Evolutionary conservation across 2,329 filamentous ascomycete genomes (phyloP).

Genomic region (Incumbomyces lentus): DNA sequence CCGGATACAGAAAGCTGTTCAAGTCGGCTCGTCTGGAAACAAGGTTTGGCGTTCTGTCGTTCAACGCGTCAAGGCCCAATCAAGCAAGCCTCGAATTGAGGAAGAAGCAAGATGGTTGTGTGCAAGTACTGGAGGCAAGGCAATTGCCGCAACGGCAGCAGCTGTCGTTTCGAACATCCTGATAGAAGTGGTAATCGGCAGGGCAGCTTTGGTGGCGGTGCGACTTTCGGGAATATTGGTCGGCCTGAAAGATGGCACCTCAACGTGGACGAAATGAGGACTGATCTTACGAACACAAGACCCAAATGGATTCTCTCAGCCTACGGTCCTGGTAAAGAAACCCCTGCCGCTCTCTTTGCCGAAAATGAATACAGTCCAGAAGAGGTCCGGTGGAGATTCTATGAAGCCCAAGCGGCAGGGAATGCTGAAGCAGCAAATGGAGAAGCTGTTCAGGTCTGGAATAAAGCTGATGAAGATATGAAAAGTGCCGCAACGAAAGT

Average conservation of each 20-base stretch:
- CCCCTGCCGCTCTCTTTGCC: conserved; percentile 74
- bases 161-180: conserved; percentile 7
- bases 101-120: conserved; percentile 31
- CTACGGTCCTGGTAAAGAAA: conserved; percentile 68
- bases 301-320: conserved; percentile 80
- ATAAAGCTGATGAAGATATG: conserved; percentile 60
- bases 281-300: conserved; percentile 57
- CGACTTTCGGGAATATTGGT: conserved; percentile 1
- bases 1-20: too few species aligned
- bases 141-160: conserved; percentile 56
- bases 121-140: conserved; percentile 58
- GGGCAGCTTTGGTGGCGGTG: background rate
- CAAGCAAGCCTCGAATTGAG: background rate
- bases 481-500: conserved; percentile 58
- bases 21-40: background rate
- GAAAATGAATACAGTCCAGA: conserved; percentile 83
- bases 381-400: conserved; percentile 66
- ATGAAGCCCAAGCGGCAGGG: conserved; percentile 47
- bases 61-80: too few species aligned
- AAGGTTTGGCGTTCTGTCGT: background rate
- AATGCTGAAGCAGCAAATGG: conserved; percentile 38
- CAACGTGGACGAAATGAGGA: conserved; percentile 48
- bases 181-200: background rate
- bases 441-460: conserved; percentile 46
- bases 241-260: conserved; percentile 32